Conservation (phyloP, 306 rosid species). For the Acacia acuminata region DNA sequence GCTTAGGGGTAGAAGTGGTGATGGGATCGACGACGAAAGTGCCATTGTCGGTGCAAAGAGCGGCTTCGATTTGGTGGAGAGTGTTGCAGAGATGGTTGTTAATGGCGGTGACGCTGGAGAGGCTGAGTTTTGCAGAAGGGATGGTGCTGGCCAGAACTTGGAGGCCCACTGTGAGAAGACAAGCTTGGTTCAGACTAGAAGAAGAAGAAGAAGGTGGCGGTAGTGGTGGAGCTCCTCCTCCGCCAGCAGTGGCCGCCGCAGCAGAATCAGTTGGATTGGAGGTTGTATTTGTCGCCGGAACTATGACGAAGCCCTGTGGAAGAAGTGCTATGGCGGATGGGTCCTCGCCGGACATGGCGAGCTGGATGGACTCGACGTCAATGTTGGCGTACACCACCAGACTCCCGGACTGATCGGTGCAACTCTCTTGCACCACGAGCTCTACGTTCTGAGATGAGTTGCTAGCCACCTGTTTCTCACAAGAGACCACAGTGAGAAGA, state of each 20-base stretch:
- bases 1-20: constrained; percentile 35
- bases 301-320: constrained; percentile 78
- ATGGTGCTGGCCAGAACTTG: constrained; percentile 83
- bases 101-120: constrained; percentile 73
- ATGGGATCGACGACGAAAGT: constrained; percentile 33
- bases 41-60: constrained; percentile 48
- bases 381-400: constrained; percentile 73
- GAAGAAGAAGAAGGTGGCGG: not conserved
- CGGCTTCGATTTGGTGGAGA: constrained; percentile 67
- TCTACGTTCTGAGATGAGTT: constrained; percentile 91
- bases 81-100: constrained; percentile 86
- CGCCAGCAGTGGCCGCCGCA: not conserved
- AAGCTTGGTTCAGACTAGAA: constrained; percentile 39
- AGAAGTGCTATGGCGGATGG: constrained; percentile 90
- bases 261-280: constrained; percentile 33
- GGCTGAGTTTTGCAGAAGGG: constrained; percentile 80
- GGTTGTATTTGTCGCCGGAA: constrained; percentile 46
- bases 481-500: not conserved
- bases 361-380: constrained; percentile 82
- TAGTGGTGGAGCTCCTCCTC: not conserved
- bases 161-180: constrained; percentile 77
- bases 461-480: constrained; percentile 76
- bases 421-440: constrained; percentile 91
- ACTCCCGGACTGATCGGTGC: constrained; percentile 85
- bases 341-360: constrained; percentile 90